Base-by-base conservation (phyloP, 345 rosid species). In the Syzygium aqueum region DNA sequence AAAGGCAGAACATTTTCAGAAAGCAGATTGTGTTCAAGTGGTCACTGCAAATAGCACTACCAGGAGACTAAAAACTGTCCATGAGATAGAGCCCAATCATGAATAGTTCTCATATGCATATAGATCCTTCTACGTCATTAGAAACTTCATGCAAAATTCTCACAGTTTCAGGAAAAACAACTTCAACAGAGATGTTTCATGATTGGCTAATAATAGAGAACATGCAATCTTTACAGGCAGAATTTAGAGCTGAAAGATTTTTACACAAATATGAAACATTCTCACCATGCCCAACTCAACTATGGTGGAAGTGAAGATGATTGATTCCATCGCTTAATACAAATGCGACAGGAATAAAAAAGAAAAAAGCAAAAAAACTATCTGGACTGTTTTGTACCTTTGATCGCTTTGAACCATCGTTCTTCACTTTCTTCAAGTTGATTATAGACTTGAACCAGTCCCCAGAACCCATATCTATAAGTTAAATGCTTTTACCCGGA, bases 371-470 rank as follows among this genome's bases (percentile, higher is more conserved):
- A 40, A 43, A 37, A 30, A 82, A 85, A 43, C 25, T 37, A 52
- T 86, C n/a, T 43, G n/a, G 77, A 51, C 7, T n/a, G 53, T 43
- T 28, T 77, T 73, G 30, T 91, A 94, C 95, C 97, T 90, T 95
- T 25, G 78, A 90, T 61, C 85, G 93, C 89, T 94, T 94, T 77
- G 90, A 83, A 88, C 89, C 88, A 14, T 85, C 87, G 49, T 90
- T 89, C 91, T 94, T 96, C 84, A 88, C 95, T 87, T 88, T 95
- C 94, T 95, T 97, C n/a, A 82, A 86, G 88, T 91, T 92, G 86
- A 95, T 92, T 85, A 97, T 90, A 17, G 96, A 92, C 92, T 95
- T 96, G 54, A 97, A 90, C 94, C 98, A 93, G 89, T 93, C 92
- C 33, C 96, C 95, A 89, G 98, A 96, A 83, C 94, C 98, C 99